A percentile compares a stretch with the other conserved stretches of the same genome.
phyloP scores from a whole-genome alignment of 2,329 filamentous ascomycete genomes.

The Ophiostoma tasmaniense region DNA sequence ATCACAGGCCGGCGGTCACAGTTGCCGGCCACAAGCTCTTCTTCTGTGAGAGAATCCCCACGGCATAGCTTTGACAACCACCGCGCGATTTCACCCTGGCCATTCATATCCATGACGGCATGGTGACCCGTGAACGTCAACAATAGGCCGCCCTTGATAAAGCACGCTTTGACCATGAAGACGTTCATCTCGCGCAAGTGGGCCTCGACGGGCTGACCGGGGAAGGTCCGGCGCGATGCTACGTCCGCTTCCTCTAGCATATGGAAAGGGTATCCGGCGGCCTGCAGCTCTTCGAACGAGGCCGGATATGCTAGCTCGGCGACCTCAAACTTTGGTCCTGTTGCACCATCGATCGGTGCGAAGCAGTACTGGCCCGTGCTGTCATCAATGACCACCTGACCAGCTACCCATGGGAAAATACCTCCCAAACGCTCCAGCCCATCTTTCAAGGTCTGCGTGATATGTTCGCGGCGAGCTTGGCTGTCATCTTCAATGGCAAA shows the following conservation, averaged over 20 bases:
- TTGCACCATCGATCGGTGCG: background rate
- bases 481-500: background rate
- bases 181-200: conserved; percentile 32
- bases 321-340: background rate
- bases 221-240: background rate
- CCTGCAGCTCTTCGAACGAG: background rate
- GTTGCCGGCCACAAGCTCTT: background rate
- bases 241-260: background rate
- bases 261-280: background rate
- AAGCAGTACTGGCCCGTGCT: background rate
- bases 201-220: background rate
- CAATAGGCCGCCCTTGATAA: conserved; percentile 21
- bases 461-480: background rate
- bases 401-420: background rate
- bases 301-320: background rate
- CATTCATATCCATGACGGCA: conserved; percentile 22
- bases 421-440: background rate
- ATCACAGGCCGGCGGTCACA: background rate
- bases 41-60: background rate
- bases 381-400: background rate
- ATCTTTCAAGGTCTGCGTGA: background rate
- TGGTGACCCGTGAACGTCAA: conserved; percentile 21
- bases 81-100: conserved; percentile 21
- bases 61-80: conserved; percentile 40
- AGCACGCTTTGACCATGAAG: conserved; percentile 28